Percentiles rank a stretch among this genome's conserved stretches.
phyloP scores from a whole-genome alignment of 2,329 filamentous ascomycete species.

The Atkinsonella hypoxylon region DNA sequence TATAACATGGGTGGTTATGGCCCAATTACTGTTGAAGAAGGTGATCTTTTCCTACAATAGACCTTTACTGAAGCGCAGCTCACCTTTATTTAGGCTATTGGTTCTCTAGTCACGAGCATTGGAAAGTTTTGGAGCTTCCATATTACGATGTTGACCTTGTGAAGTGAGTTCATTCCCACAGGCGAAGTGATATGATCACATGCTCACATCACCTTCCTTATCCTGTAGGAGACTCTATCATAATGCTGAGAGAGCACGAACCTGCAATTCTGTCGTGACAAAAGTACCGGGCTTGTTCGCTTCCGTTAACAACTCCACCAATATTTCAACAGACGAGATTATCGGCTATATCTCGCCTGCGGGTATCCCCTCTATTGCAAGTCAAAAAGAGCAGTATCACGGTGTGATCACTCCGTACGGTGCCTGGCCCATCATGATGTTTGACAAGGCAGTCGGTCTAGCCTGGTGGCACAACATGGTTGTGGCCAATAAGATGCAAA shows the following conservation, averaged over 20 bases:
- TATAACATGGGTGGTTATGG: constrained; percentile 24
- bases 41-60: constrained; percentile 7
- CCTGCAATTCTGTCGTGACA: constrained; percentile 28
- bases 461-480: constrained; percentile 33
- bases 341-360: constrained; percentile 29
- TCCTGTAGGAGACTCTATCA: constrained; percentile 22
- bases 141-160: constrained; percentile 30
- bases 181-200: not conserved
- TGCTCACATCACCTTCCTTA: not conserved
- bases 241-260: constrained; percentile 28
- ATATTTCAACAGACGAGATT: constrained; percentile 22
- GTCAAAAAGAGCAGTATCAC: constrained; percentile 26
- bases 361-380: constrained; percentile 27
- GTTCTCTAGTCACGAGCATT: constrained; percentile 29
- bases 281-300: constrained; percentile 27
- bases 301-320: constrained; percentile 29
- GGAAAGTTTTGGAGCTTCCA: constrained; percentile 30
- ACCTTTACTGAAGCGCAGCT: not conserved
- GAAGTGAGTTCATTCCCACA: constrained; percentile 12
- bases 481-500: constrained; percentile 30
- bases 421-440: constrained; percentile 24
- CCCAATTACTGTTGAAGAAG: constrained; percentile 29
- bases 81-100: constrained; percentile 18
- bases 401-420: constrained; percentile 30
- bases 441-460: constrained; percentile 25